These are phyloP conservation scores for Rhizopus delemar DNA, from an alignment of 371 early-diverging fungal species.

Conservation along the genomic window DNA sequence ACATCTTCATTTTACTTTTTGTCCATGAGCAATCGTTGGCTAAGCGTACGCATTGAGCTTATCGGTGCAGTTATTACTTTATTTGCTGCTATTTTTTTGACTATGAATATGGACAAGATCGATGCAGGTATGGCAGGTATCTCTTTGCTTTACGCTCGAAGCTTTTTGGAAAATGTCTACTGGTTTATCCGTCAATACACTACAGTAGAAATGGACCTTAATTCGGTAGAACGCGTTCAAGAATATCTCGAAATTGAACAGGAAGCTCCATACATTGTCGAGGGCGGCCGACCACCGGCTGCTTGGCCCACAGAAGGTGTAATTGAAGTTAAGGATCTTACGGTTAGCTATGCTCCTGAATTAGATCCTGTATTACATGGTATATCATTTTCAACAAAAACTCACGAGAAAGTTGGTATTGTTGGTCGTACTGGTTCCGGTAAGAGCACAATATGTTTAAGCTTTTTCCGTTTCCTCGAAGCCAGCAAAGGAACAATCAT, in stretches of 20 bases:
- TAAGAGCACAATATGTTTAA: conserved; percentile 74
- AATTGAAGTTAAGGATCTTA: conserved; percentile 65
- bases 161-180: conserved; percentile 53
- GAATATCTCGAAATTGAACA: conserved; percentile 75
- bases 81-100: conserved; percentile 62
- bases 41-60: conserved; percentile 69
- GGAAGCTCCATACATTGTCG: conserved; percentile 60
- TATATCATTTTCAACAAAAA: conserved; percentile 60
- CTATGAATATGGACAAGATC: conserved; percentile 52
- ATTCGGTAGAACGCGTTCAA: conserved; percentile 80
- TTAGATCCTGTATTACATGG: conserved; percentile 68
- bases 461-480: conserved; percentile 79
- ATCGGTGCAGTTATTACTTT: conserved; percentile 72
- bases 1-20: conserved; percentile 76
- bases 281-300: conserved; percentile 51
- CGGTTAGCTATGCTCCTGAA: conserved; percentile 66
- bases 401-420: conserved; percentile 78
- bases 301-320: conserved; percentile 77
- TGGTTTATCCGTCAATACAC: conserved; percentile 63
- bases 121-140: conserved; percentile 87
- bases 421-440: conserved; percentile 82
- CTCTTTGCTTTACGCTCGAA: conserved; percentile 77
- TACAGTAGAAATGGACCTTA: conserved; percentile 79
- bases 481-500: conserved; percentile 66
- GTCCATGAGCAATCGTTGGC: conserved; percentile 90